Percentiles rank a stretch among this genome's conserved stretches.
Evolutionary conservation across 2,329 filamentous ascomycete genomes (phyloP).

Genomic region (Fusarium sp.): DNA sequence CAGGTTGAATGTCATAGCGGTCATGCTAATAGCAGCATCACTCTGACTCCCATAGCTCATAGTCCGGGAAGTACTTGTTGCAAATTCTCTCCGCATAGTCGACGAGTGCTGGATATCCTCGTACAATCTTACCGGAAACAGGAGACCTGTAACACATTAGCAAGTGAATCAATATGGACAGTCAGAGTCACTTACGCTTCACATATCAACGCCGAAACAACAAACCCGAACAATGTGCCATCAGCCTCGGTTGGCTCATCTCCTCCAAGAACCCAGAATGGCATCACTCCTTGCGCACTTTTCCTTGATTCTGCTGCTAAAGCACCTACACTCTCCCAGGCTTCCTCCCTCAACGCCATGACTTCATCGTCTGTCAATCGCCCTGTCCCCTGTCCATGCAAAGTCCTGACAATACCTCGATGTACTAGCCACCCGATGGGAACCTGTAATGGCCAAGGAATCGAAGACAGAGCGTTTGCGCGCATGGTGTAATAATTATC

Average conservation of each 20-base stretch:
- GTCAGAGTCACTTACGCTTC: constrained; percentile 59
- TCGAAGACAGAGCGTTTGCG: constrained; percentile 56
- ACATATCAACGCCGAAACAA: constrained; percentile 62
- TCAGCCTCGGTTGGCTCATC: constrained; percentile 67
- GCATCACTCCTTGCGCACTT: constrained; percentile 38
- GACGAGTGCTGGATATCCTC: constrained; percentile 58
- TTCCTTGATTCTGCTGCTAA: constrained; percentile 55
- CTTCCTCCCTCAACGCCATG: constrained; percentile 56
- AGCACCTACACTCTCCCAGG: constrained; percentile 64
- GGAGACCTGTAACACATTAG: constrained; percentile 54
- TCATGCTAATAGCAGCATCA: background rate
- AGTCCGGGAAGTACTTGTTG: constrained; percentile 67
- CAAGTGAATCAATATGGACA: background rate
- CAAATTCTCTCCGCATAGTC: constrained; percentile 69
- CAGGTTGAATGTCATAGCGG: too few species aligned
- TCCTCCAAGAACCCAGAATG: constrained; percentile 69
- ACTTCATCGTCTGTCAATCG: constrained; percentile 64
- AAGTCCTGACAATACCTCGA: constrained; percentile 54
- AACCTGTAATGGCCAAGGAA: constrained; percentile 64
- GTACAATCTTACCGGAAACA: constrained; percentile 57
- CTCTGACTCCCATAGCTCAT: constrained; percentile 53
- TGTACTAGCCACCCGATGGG: constrained; percentile 63
- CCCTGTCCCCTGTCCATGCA: constrained; percentile 67
- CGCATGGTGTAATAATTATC: constrained; percentile 70
- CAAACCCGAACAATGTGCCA: constrained; percentile 66